Percentiles rank a stretch among this genome's conserved stretches.
These are phyloP conservation scores for Cyclanthera cordifolia DNA, from an alignment of 306 rosid species.

Conservation along the genomic window DNA sequence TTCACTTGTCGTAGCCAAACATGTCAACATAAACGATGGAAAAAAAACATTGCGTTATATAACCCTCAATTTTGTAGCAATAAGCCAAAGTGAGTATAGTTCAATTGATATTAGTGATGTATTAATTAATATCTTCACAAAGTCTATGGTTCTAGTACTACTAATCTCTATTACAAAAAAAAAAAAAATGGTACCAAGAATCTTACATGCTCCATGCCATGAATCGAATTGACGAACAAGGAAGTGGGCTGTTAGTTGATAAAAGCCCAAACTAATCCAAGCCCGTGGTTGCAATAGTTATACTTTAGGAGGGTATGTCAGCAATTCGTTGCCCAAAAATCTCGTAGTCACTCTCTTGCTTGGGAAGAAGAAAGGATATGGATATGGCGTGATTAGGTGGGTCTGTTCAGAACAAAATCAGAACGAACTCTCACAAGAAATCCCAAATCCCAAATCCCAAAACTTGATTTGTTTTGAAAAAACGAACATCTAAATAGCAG, in stretches of 20 bases:
- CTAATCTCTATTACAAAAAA: too few species aligned
- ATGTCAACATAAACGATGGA: too few species aligned
- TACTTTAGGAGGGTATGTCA: neutral
- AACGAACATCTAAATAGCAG: too few species aligned
- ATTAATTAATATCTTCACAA: too few species aligned
- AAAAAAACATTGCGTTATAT: too few species aligned
- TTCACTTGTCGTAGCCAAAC: too few species aligned
- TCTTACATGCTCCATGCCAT: neutral
- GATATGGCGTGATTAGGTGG: constrained; percentile 35
- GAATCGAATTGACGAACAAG: too few species aligned
- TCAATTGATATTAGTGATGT: too few species aligned
- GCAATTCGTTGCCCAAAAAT: neutral
- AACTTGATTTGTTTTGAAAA: neutral
- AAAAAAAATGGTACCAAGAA: too few species aligned
- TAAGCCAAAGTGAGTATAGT: too few species aligned
- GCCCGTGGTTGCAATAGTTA: neutral
- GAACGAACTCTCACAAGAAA: constrained; percentile 28
- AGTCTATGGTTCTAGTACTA: too few species aligned
- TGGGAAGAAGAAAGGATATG: constrained; percentile 14
- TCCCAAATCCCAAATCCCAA: constrained; percentile 24
- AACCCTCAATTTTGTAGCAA: too few species aligned
- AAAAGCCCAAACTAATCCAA: neutral
- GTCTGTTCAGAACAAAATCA: constrained; percentile 25
- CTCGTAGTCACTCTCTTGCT: neutral
- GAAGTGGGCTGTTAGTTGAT: neutral